phyloP scores from a whole-genome alignment of 148 eudicot species.

The Gaultheria prostrata region DNA sequence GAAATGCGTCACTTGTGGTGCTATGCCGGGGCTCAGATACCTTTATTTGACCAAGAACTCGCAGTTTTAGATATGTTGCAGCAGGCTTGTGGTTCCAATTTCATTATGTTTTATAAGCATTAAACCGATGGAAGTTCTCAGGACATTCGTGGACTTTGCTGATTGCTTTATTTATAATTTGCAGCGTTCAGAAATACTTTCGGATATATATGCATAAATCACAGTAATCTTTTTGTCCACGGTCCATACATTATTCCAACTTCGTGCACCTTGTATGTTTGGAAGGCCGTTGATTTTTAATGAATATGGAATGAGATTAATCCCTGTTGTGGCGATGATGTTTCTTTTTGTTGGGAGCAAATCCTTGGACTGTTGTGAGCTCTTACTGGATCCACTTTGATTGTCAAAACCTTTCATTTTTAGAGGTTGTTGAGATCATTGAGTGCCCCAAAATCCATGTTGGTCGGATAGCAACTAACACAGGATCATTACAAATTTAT shows the following conservation, averaged over 20 bases:
- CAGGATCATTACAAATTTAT: too few species aligned
- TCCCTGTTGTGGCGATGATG: neutral
- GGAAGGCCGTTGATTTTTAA: too few species aligned
- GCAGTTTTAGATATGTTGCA: constrained; percentile 2
- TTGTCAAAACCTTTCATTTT: neutral
- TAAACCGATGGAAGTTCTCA: too few species aligned
- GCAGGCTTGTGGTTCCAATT: constrained; percentile 8
- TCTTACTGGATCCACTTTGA: neutral
- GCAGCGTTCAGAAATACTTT: too few species aligned
- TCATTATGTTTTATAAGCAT: too few species aligned
- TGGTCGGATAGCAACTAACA: neutral
- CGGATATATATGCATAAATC: neutral
- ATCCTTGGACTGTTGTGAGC: neutral
- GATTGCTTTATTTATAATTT: too few species aligned
- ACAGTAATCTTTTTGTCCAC: neutral
- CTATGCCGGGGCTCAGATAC: neutral
- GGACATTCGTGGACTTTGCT: too few species aligned
- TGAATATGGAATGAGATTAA: too few species aligned
- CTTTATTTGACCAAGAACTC: constrained; percentile 24
- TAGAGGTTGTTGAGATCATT: neutral
- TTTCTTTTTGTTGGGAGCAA: neutral
- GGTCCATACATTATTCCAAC: too few species aligned
- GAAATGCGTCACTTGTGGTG: neutral
- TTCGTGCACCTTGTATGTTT: too few species aligned
- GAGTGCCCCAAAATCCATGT: neutral